Base-by-base conservation (phyloP, 176 grass and related monocot genomes). In the Elymus sibiricus region DNA sequence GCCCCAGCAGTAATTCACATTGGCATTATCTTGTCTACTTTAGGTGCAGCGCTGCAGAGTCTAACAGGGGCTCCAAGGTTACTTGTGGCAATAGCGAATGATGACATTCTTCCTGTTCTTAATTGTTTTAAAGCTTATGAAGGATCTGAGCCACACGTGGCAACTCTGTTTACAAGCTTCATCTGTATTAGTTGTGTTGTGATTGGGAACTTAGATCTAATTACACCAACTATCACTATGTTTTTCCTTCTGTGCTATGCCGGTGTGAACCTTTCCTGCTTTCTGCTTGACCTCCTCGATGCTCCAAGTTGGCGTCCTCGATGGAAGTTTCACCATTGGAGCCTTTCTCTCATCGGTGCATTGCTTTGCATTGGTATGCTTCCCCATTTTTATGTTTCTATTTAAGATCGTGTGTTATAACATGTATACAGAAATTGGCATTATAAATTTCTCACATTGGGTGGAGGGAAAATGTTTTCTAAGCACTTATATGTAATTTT, bases 321-420 rank as follows among this genome's bases (percentile, higher is more conserved):
- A 85, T 98, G 96, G 96, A 98, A 95, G 78, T 86, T 95, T 64
- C 96, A 98, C 75, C 96, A 98, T 66, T 98, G 93, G 96, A 91
- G 93, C 78, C 83, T 98, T 60, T 98, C 96, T 61, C 93, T 98
- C 84, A 49, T 98, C 0, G 93, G 96, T 39, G 96, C 96, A 86
- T 67, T 92, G 62, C 78, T 95, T 71, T 98, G 96, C 89, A 88
- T 98, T 74, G 96, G 96, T 98, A 98, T 69, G 88, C 44, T 87
- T 46, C 37, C n/a, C 74, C 29, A 2, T 68, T 83, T 31, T 65
- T 15, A 49, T 25, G 38, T 42, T 79, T 83, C 29, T 32, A 9
- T 90, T 82, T 80, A 32, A 70, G 47, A 13, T 37, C 15, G n/a
- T 29, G 29, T 71, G 51, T 37, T 78, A 88, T 32, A 11, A 51